Percentiles rank a stretch among this genome's conserved stretches.
phyloP scores from a whole-genome alignment of 179 eudicot genomes.

The Spinacia oleracea region DNA sequence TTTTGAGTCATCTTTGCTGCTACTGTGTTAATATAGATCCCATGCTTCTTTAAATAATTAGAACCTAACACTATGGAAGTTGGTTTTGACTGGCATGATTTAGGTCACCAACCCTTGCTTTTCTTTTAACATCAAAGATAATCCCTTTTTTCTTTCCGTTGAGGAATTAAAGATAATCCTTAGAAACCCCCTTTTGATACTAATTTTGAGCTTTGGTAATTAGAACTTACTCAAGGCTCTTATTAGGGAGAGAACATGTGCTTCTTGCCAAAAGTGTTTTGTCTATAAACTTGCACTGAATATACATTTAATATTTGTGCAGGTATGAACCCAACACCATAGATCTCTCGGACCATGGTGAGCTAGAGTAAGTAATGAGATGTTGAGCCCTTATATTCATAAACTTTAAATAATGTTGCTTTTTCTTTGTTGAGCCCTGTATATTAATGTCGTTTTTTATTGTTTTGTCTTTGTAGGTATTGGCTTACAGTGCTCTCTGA shows the following conservation, averaged over 20 bases:
- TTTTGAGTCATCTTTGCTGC: slow-evolving; percentile 11
- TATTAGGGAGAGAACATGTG: background rate
- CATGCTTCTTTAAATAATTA: background rate
- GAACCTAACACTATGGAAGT: background rate
- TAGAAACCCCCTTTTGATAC: background rate
- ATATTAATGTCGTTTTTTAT: slow-evolving; percentile 4
- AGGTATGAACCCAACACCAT: slow-evolving; percentile 97
- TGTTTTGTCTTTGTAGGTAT: slow-evolving; percentile 50
- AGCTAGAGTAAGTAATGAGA: slow-evolving; percentile 72
- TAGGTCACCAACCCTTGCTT: slow-evolving; percentile 4
- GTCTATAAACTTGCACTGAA: slow-evolving; percentile 9
- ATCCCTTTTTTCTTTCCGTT: background rate
- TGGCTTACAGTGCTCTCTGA: slow-evolving; percentile 91
- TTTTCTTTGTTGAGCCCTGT: background rate
- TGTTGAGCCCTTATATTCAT: background rate
- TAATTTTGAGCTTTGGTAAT: background rate
- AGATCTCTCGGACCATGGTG: slow-evolving; percentile 81
- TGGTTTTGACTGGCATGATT: slow-evolving; percentile 16
- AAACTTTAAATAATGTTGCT: no score
- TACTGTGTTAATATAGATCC: slow-evolving; percentile 6
- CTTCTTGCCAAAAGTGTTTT: background rate
- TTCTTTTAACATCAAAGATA: background rate
- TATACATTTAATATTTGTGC: slow-evolving; percentile 24
- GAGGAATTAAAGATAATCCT: background rate
- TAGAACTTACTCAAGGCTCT: background rate